Evolutionary conservation across 2,329 filamentous ascomycete species (phyloP), one percentile per base, ranked within the genome.

Genomic region (Elsinoe batatas): DNA sequence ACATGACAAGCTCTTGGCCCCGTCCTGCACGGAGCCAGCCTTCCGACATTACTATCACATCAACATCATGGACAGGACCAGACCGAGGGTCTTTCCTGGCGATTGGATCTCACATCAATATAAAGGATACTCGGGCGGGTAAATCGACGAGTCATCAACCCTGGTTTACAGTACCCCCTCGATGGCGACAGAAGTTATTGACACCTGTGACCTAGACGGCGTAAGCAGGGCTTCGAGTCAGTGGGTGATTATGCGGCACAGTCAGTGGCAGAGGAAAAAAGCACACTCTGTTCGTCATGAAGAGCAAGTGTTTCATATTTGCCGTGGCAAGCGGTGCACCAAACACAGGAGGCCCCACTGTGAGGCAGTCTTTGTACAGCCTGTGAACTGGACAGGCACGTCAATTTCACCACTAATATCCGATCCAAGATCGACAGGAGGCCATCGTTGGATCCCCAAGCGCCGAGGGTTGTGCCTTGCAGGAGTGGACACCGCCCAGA

Each of bases 371-470:
- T n/a, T n/a, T 17, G 36, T n/a, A 38, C 40, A 18, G 40, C 40
- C 2, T 1, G 18, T 15, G 11, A 44, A 44, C 18, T 44, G 40
- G n/a, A n/a, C n/a, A n/a, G n/a, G n/a, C n/a, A n/a, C n/a, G n/a
- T n/a, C n/a, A n/a, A n/a, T n/a, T n/a, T n/a, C n/a, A n/a, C n/a
- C n/a, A n/a, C n/a, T n/a, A 44, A 8, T 38, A 17, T 44, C 40
- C 20, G 40, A 51, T 51, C 5, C 32, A 38, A 51, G 47, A 51
- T 51, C 47, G 47, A 51, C 47, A 38, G 47, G 47, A 33, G 40
- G 15, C 26, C 33, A 51, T 15, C 44, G 17, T 49, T 33, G 44
- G n/a, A 33, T 18, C 26, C 43, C 26, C 44, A 35, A 26, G 11
- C 15, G 44, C 26, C 44, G 26, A 51, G 15, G n/a, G 20, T 15